Evolutionary conservation across 163 green algal genomes (phyloP), one percentile per base, ranked within the genome.

Genomic region (Volvox carteri): DNA sequence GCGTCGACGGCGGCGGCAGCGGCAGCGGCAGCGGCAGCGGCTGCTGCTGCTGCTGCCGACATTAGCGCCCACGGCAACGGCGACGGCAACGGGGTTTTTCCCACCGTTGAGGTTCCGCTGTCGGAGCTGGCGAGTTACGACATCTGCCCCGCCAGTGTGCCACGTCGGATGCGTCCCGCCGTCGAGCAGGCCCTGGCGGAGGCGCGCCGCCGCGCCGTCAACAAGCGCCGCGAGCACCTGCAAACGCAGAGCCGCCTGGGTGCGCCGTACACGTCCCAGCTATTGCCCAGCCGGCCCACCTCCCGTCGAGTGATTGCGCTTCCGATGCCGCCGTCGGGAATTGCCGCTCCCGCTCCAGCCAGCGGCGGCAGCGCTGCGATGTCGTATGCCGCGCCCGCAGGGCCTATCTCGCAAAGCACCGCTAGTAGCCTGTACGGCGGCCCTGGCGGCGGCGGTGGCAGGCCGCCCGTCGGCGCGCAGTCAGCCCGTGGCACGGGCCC

Each of bases 211-310:
- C 9, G 8, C 12, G 52, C 41, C 39, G 39, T 25, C 60, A n/a
- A n/a, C 48, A 8, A 50, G 19, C 37, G 44, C 14, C 56, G 79
- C 7, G 77, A 60, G 23, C 56, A 75, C 25, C 30, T 67, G 16
- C 68, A 86, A 30, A 78, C 54, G 11, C 75, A 90, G n/a, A 52
- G 35, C n/a, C 75, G 84, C 30, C 16, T 73, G 85, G 58, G 50
- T 46, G 56, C 58, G 11, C 42, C 75, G 5, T 84, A 70, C 50
- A 18, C 46, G 30, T 0, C 41, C 2, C 41, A 46, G 48, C n/a
- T 84, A 1, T 30, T 84, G 12, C 30, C 48, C 75, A 84, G 75
- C 48, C 75, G 75, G 2, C 30, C 46, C n/a, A 30, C 35, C 44
- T 81, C 73, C 44, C 42, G 73, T 28, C 25, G n/a, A 25, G 11